Percentiles rank a stretch among this genome's conserved stretches.
phyloP scores from a whole-genome alignment of 805 yeast genomes.

The Pichia thaimueangensis region DNA sequence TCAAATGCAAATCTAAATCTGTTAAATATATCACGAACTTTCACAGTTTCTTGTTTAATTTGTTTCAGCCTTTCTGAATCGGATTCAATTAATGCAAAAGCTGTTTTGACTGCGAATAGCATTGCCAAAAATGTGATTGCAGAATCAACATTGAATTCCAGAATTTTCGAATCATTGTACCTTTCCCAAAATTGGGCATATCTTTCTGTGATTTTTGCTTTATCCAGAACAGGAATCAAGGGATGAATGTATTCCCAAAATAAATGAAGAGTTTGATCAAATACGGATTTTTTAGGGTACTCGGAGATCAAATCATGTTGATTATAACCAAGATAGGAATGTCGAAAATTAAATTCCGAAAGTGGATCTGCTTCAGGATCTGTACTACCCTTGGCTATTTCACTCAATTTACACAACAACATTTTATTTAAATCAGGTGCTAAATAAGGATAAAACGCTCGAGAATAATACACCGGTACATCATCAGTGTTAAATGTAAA shows the following conservation, averaged over 20 bases:
- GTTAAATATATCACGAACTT: conserved; percentile 9
- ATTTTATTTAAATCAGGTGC: conserved; percentile 13
- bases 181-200: conserved; percentile 12
- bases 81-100: conserved; percentile 9
- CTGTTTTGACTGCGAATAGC: conserved; percentile 12
- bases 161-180: conserved; percentile 1
- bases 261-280: conserved; percentile 10
- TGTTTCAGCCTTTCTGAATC: not conserved
- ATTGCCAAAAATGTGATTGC: conserved; percentile 12
- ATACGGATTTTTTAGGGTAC: conserved; percentile 10
- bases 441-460: conserved; percentile 14
- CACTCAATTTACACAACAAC: conserved; percentile 12
- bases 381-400: conserved; percentile 4
- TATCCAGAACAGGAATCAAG: conserved; percentile 13
- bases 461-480: conserved; percentile 12
- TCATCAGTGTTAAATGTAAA: conserved; percentile 2
- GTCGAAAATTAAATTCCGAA: conserved; percentile 5
- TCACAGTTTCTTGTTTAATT: conserved; percentile 4
- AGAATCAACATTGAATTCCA: conserved; percentile 12
- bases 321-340: conserved; percentile 1
- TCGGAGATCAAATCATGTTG: conserved; percentile 1
- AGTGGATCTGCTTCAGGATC: conserved; percentile 3
- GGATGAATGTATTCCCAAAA: conserved; percentile 15
- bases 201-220: not conserved
- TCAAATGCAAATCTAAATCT: conserved; percentile 11